These are phyloP conservation scores for Arthrobotrys entomopaga DNA, from an alignment of 2,329 filamentous ascomycete species.

Conservation along the genomic window DNA sequence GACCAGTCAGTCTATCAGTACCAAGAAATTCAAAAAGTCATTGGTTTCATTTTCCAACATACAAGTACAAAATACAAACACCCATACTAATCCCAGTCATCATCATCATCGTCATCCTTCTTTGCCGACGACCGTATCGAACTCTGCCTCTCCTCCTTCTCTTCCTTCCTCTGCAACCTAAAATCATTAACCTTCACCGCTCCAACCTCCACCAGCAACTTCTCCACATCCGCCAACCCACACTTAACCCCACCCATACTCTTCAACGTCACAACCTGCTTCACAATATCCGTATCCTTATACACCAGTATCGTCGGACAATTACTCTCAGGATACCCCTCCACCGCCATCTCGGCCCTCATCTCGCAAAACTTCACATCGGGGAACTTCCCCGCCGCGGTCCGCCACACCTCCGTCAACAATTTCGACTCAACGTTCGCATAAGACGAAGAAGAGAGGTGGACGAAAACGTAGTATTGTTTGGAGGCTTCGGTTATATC, in stretches of 20 bases:
- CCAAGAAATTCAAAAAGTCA: neutral
- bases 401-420: conserved; percentile 84
- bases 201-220: conserved; percentile 81
- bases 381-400: conserved; percentile 83
- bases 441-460: conserved; percentile 75
- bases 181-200: conserved; percentile 82
- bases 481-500: conserved; percentile 92
- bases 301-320: conserved; percentile 95
- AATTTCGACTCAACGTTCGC: conserved; percentile 87
- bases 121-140: conserved; percentile 60
- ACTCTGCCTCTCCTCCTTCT: conserved; percentile 70
- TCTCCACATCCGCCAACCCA: conserved; percentile 77
- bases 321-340: conserved; percentile 93
- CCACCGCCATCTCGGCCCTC: conserved; percentile 88
- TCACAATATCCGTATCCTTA: conserved; percentile 88
- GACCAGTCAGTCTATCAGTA: conserved; percentile 17
- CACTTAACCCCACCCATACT: conserved; percentile 79
- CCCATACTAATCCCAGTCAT: conserved; percentile 57
- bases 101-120: conserved; percentile 64
- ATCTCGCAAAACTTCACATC: conserved; percentile 99
- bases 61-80: neutral
- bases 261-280: conserved; percentile 88
- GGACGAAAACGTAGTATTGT: conserved; percentile 61
- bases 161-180: conserved; percentile 73
- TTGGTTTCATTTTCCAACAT: conserved; percentile 4